A percentile compares a stretch with the other conserved stretches of the same genome.
These are phyloP conservation scores for Backusella tuberculispora DNA, from an alignment of 192 early-diverging fungal genomes.

Conservation along the genomic window DNA sequence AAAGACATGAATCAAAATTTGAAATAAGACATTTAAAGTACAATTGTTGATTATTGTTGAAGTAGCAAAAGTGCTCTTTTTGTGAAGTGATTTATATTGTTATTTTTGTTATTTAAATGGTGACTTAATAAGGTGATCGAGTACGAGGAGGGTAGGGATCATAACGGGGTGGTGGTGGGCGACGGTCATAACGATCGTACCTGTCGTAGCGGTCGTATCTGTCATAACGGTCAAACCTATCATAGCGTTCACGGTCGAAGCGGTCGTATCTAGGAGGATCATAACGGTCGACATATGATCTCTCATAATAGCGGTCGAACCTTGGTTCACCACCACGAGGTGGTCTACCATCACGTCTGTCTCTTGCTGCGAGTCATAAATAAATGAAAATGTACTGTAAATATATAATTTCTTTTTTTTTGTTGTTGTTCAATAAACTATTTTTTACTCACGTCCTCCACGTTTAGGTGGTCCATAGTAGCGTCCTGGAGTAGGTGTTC, in stretches of 20 bases:
- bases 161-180: conserved; percentile 45
- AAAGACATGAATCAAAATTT: conserved; percentile 14
- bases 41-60: conserved; percentile 7
- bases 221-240: conserved; percentile 38
- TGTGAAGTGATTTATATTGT: not conserved
- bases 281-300: conserved; percentile 35
- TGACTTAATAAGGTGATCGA: conserved; percentile 42
- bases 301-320: conserved; percentile 49
- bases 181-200: conserved; percentile 48
- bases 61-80: not conserved
- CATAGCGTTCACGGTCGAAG: conserved; percentile 42
- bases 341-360: conserved; percentile 32
- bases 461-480: conserved; percentile 80
- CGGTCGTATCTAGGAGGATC: conserved; percentile 39
- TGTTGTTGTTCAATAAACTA: not conserved
- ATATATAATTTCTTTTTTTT: not conserved
- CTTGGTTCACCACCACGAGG: conserved; percentile 42
- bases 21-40: conserved; percentile 16
- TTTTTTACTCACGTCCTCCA: conserved; percentile 33
- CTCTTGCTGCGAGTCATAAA: not conserved
- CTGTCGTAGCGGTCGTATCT: conserved; percentile 42
- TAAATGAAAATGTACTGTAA: not conserved
- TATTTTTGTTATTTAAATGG: conserved; percentile 16
- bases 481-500: conserved; percentile 80
- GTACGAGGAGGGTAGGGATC: conserved; percentile 44